Evolutionary conservation across 1,139 yeast genomes (phyloP), one percentile per base, ranked within the genome.

Genomic region (Petasospora rhodanensis): DNA sequence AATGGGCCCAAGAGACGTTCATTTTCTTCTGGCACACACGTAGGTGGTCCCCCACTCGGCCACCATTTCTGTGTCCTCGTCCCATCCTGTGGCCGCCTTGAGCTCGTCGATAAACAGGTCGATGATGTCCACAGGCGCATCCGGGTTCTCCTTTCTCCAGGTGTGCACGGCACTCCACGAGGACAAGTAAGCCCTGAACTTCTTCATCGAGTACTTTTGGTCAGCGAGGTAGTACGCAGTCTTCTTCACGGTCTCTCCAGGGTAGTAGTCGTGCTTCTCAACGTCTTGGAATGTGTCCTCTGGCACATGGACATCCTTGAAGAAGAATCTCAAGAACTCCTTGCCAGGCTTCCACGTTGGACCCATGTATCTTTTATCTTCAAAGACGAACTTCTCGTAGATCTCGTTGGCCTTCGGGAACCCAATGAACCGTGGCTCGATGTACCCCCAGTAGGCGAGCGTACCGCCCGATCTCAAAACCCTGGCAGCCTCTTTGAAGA

Each of bases 301-400:
- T 6, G 79, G 74, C 1, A 73, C 63, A n/a, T 61, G 56, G n/a
- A 61, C 47, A 10, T 67, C 70, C 16, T 55, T 58, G 49, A 70
- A 59, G 42, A 74, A 59, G 8, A 61, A 51, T 18, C 79, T 56
- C 18, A 83, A 59, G 17, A 63, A 62, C 18, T 60, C 47, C 38
- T 84, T 68, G 3, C 94, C 94, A 0, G 94, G 93, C 42, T 78
- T 27, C 81, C 87, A 84, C 47, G 68, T 75, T 1, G 79, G 76
- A 0, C 93, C 94, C 62, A 83, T 62, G 41, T 58, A 68, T 14
- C 64, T 66, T 28, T 62, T 61, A 14, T 60, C 68, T 4, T 62
- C 66, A 12, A 55, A 59, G 7, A 52, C 52, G 16, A 59, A 45
- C 13, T 61, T 59, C 14, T 58, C 51, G 35, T 64, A 55, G 12